phyloP scores from a whole-genome alignment of 805 yeast genomes.

The Kuraishia borneana region DNA sequence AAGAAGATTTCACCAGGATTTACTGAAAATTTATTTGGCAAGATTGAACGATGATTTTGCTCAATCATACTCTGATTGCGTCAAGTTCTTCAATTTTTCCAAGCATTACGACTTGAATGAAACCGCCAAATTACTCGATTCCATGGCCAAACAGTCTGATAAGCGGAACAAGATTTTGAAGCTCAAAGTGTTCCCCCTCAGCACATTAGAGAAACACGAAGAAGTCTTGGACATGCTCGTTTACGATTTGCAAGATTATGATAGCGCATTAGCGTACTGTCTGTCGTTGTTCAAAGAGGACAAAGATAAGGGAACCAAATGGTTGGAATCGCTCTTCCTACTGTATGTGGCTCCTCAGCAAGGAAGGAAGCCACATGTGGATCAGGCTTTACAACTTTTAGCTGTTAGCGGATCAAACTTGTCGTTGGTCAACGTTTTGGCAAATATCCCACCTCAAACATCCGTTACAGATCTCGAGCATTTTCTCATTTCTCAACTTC shows the following conservation, averaged over 20 bases:
- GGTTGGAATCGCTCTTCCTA: constrained; percentile 40
- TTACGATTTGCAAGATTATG: constrained; percentile 42
- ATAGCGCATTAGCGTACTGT: constrained; percentile 53
- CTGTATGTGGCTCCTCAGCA: constrained; percentile 16
- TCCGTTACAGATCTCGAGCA: constrained; percentile 28
- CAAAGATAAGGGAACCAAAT: constrained; percentile 24
- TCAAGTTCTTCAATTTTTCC: constrained; percentile 20
- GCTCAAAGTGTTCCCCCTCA: constrained; percentile 46
- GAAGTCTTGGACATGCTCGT: constrained; percentile 53
- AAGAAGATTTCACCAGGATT: constrained; percentile 26
- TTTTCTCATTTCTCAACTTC: constrained; percentile 34
- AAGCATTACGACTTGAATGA: constrained; percentile 26
- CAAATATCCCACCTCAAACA: constrained; percentile 39
- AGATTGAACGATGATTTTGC: constrained; percentile 21
- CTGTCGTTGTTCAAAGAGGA: constrained; percentile 29
- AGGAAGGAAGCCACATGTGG: not conserved
- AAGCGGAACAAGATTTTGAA: constrained; percentile 15
- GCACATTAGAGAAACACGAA: constrained; percentile 47
- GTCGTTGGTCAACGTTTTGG: constrained; percentile 24
- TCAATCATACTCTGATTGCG: not conserved
- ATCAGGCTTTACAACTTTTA: constrained; percentile 26
- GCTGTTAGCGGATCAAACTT: constrained; percentile 30
- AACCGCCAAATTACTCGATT: constrained; percentile 19
- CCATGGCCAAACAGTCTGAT: constrained; percentile 13
- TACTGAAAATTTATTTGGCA: constrained; percentile 33